Conservation (phyloP, 2,329 filamentous ascomycete genomes). For the Microcyclospora tardicrescens region DNA sequence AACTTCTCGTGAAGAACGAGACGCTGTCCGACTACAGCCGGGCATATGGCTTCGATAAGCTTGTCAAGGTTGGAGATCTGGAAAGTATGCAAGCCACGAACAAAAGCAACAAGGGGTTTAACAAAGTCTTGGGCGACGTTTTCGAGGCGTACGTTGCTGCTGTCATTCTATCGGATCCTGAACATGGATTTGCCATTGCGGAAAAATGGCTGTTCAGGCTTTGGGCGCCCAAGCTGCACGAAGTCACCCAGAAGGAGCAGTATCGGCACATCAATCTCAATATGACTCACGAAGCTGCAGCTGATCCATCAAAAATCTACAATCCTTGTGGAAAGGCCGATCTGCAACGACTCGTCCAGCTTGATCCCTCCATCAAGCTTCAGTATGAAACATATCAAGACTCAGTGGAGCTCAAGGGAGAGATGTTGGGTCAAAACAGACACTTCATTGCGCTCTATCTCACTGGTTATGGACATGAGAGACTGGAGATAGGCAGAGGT, state of each 20-base stretch:
- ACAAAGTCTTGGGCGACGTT: slow-evolving; percentile 70
- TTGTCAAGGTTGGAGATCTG: slow-evolving; percentile 39
- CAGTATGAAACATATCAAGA: slow-evolving; percentile 38
- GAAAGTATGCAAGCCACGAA: slow-evolving; percentile 14
- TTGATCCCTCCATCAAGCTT: slow-evolving; percentile 23
- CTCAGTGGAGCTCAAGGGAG: slow-evolving; percentile 42
- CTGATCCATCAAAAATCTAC: slow-evolving; percentile 18
- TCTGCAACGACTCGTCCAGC: slow-evolving; percentile 23
- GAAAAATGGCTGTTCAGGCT: slow-evolving; percentile 61
- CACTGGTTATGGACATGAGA: slow-evolving; percentile 54
- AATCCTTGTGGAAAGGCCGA: slow-evolving; percentile 28
- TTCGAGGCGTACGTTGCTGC: slow-evolving; percentile 87
- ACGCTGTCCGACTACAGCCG: slow-evolving; percentile 58
- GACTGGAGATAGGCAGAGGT: slow-evolving; percentile 50
- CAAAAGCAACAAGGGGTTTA: slow-evolving; percentile 46
- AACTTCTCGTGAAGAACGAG: slow-evolving; percentile 67
- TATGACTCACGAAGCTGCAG: slow-evolving; percentile 14
- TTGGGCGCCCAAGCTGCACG: slow-evolving; percentile 54
- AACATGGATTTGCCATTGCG: slow-evolving; percentile 47
- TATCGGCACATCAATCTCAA: slow-evolving; percentile 4
- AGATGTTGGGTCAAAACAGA: slow-evolving; percentile 33
- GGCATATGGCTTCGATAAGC: slow-evolving; percentile 57
- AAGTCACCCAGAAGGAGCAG: slow-evolving; percentile 19
- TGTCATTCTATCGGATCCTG: slow-evolving; percentile 54
- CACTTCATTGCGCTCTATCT: slow-evolving; percentile 54